These are phyloP conservation scores for Cladorrhinum sp. DNA, from an alignment of 2,329 filamentous ascomycete species.

Conservation along the genomic window DNA sequence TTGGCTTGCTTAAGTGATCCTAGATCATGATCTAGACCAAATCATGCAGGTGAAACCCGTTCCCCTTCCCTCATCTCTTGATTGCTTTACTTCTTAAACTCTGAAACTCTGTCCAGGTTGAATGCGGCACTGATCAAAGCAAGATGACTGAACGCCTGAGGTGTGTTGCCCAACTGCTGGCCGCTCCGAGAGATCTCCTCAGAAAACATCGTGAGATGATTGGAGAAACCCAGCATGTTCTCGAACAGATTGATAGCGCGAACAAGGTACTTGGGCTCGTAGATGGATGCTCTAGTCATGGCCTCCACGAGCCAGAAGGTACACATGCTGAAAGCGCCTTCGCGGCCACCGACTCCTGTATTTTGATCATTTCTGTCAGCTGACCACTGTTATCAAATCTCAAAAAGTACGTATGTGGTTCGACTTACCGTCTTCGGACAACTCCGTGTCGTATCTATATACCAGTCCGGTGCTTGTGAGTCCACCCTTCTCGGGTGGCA, in stretches of 20 bases:
- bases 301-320: constrained; percentile 82
- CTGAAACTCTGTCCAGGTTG: constrained; percentile 57
- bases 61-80: no score
- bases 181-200: constrained; percentile 73
- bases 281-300: constrained; percentile 64
- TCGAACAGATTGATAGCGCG: constrained; percentile 69
- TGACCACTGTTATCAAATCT: background rate
- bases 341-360: constrained; percentile 67
- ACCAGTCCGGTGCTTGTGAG: constrained; percentile 72
- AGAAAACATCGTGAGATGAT: constrained; percentile 74
- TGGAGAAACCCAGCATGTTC: constrained; percentile 73
- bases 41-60: no score
- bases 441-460: constrained; percentile 68
- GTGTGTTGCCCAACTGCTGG: constrained; percentile 76
- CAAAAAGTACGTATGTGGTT: background rate
- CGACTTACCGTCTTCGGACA: constrained; percentile 63
- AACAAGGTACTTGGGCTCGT: constrained; percentile 61
- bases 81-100: constrained; percentile 27
- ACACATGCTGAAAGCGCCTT: constrained; percentile 78
- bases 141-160: constrained; percentile 75
- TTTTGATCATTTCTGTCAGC: constrained; percentile 19
- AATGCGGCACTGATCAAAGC: constrained; percentile 75
- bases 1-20: no score
- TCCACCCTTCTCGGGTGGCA: constrained; percentile 70
- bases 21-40: no score